Conservation (phyloP, 202 grass and related monocot species). For the Schoenoplectus triqueter region DNA sequence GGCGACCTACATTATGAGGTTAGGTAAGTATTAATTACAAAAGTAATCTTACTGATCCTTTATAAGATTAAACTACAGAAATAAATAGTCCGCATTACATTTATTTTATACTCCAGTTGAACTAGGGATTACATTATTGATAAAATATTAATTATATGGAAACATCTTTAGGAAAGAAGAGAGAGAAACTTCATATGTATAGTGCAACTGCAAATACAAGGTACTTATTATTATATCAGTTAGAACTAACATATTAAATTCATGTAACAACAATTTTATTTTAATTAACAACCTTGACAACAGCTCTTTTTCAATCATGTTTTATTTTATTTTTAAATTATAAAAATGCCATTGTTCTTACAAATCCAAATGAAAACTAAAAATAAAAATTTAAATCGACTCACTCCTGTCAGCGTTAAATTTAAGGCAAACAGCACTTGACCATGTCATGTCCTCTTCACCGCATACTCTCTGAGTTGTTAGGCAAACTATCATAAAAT, state of each 20-base stretch:
- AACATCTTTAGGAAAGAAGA: too few relatives aligned
- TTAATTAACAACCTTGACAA: neutral
- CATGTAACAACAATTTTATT: neutral
- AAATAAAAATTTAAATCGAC: neutral
- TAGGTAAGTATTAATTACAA: conserved; percentile 1
- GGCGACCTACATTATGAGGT: conserved; percentile 1
- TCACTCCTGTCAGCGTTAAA: neutral
- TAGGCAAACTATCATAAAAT: conserved; percentile 27
- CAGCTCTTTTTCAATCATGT: neutral
- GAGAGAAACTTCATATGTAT: too few relatives aligned
- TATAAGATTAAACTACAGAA: too few relatives aligned
- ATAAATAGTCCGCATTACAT: too few relatives aligned
- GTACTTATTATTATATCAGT: neutral
- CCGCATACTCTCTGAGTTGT: neutral
- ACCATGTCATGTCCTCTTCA: too few relatives aligned
- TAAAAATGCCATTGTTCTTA: neutral
- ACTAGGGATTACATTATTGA: too few relatives aligned
- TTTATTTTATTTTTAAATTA: neutral
- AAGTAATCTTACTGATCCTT: too few relatives aligned
- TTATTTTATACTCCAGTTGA: too few relatives aligned
- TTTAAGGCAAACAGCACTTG: conserved; percentile 22
- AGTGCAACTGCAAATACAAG: too few relatives aligned
- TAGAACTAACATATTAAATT: neutral
- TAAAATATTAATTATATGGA: too few relatives aligned
- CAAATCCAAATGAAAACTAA: neutral